These are phyloP conservation scores for Gryganskiella cystojenkinii DNA, from an alignment of 192 early-diverging fungal genomes.

Conservation along the genomic window DNA sequence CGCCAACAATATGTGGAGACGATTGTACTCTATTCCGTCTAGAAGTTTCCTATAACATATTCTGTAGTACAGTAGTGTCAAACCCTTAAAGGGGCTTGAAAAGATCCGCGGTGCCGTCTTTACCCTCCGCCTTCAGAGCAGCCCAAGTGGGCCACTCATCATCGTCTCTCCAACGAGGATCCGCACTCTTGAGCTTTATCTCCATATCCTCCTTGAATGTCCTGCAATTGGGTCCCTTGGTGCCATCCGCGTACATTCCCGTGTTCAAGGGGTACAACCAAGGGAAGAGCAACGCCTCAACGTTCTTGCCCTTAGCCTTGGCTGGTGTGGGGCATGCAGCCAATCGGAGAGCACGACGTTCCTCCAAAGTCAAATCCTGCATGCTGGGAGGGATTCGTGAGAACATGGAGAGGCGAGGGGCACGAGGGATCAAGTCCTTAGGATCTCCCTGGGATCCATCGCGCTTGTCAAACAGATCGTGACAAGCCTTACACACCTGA, in stretches of 20 bases:
- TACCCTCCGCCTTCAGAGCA: conserved; percentile 36
- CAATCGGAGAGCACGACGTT: conserved; percentile 27
- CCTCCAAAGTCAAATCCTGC: conserved; percentile 27
- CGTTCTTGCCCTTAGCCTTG: conserved; percentile 46
- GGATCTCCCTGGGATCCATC: conserved; percentile 30
- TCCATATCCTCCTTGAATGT: conserved; percentile 44
- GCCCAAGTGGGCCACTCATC: conserved; percentile 50
- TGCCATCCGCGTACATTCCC: conserved; percentile 42
- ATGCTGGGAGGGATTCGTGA: conserved; percentile 37
- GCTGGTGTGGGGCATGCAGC: conserved; percentile 36
- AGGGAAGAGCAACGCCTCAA: conserved; percentile 38
- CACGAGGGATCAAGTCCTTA: conserved; percentile 38
- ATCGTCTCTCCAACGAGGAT: conserved; percentile 41
- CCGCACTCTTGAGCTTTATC: conserved; percentile 49
- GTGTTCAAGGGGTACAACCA: conserved; percentile 36
- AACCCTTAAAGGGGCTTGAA: conserved; percentile 23
- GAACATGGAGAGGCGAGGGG: conserved; percentile 44
- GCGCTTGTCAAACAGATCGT: conserved; percentile 38
- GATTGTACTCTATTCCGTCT: neutral
- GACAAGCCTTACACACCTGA: conserved; percentile 37
- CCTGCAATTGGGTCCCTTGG: conserved; percentile 37
- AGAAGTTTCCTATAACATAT: no score
- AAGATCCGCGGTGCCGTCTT: conserved; percentile 37
- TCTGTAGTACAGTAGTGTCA: neutral
- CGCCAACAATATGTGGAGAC: no score